phyloP scores from a whole-genome alignment of 2,329 filamentous ascomycete genomes.

The Aspergillus aculeatus region DNA sequence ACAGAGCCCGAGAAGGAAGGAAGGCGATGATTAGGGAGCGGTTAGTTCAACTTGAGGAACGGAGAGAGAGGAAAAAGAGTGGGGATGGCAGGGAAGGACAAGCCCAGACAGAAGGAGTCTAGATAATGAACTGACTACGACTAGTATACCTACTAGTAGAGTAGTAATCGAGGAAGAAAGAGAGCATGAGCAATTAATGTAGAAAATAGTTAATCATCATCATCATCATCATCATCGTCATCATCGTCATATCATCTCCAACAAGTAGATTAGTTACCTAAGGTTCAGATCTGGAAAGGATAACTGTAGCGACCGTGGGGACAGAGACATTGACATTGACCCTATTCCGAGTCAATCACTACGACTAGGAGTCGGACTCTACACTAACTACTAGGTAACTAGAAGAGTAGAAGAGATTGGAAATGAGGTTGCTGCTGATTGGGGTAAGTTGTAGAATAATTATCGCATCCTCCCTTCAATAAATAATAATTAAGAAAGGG shows the following conservation, averaged over 20 bases:
- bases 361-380: not conserved
- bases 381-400: not conserved
- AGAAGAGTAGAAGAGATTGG: not conserved
- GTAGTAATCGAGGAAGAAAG: not conserved
- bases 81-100: slow-evolving; percentile 10
- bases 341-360: not conserved
- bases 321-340: not conserved
- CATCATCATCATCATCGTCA: not conserved
- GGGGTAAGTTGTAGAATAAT: not conserved
- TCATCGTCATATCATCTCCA: too few species aligned
- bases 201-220: not conserved
- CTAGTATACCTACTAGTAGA: not conserved
- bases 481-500: not conserved
- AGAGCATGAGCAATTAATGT: not conserved
- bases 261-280: too few species aligned
- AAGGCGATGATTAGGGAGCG: slow-evolving; percentile 18
- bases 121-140: not conserved
- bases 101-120: slow-evolving; percentile 4
- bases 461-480: not conserved
- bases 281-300: not conserved
- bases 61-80: slow-evolving; percentile 1
- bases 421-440: not conserved
- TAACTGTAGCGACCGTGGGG: not conserved
- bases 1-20: not conserved
- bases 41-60: slow-evolving; percentile 5